phyloP scores from a whole-genome alignment of 2,329 filamentous ascomycete species.

The Aciculosporium take region DNA sequence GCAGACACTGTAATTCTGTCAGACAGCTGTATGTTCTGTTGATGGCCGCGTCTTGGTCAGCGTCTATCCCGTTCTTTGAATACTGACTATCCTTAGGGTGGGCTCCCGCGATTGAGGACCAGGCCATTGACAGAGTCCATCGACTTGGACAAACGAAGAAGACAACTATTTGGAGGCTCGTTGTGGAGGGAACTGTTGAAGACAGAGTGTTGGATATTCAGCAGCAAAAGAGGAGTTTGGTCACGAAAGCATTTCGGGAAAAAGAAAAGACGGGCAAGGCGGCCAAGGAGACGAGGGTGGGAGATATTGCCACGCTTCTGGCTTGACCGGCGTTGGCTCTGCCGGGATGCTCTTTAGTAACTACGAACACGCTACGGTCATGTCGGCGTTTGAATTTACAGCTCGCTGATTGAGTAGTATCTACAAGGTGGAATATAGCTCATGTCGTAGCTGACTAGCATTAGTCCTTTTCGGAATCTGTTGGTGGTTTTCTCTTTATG shows the following conservation, averaged over 20 bases:
- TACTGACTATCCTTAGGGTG: conserved; percentile 41
- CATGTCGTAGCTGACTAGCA: neutral
- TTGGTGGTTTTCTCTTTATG: neutral
- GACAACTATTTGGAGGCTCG: conserved; percentile 65
- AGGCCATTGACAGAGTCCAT: conserved; percentile 80
- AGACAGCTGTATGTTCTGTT: conserved; percentile 48
- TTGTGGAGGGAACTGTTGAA: conserved; percentile 71
- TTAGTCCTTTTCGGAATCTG: neutral
- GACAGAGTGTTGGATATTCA: conserved; percentile 70
- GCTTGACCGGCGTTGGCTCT: conserved; percentile 8
- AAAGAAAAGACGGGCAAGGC: conserved; percentile 36
- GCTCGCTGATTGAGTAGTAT: neutral
- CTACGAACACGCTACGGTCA: neutral
- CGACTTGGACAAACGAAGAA: conserved; percentile 67
- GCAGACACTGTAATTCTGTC: conserved; percentile 75
- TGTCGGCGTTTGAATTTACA: neutral
- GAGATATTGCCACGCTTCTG: conserved; percentile 37
- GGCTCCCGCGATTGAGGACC: conserved; percentile 85
- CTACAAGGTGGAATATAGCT: neutral
- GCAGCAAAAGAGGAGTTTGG: conserved; percentile 61
- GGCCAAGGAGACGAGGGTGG: conserved; percentile 43
- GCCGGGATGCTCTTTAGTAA: neutral
- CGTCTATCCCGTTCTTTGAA: neutral
- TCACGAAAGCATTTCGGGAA: conserved; percentile 67
- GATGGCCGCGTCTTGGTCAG: neutral